phyloP scores from a whole-genome alignment of 2,329 filamentous ascomycete genomes.

The Beauveria sp. region DNA sequence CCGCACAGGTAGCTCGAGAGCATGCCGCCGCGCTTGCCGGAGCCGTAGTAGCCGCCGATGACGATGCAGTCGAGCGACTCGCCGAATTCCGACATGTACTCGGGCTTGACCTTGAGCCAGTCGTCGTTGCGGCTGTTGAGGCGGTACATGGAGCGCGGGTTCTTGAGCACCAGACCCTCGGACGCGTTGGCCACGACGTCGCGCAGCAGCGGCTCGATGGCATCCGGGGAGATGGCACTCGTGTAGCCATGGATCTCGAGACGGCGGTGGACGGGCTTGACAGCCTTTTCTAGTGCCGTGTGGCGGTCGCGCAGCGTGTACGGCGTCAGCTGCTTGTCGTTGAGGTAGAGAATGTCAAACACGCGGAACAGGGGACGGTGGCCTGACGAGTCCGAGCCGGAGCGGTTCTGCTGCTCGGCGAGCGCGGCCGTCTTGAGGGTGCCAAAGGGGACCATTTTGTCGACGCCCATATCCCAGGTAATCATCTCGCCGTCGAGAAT shows the following conservation, averaged over 20 bases:
- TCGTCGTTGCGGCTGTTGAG: constrained; percentile 88
- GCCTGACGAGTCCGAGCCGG: constrained; percentile 41
- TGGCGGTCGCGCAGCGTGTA: constrained; percentile 79
- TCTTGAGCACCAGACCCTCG: constrained; percentile 90
- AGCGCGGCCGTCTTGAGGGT: constrained; percentile 88
- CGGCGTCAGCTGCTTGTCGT: constrained; percentile 68
- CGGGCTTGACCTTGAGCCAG: constrained; percentile 98
- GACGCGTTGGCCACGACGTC: constrained; percentile 79
- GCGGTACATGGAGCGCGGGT: constrained; percentile 76
- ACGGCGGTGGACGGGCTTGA: constrained; percentile 63
- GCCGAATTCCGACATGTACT: constrained; percentile 96
- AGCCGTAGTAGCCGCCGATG: constrained; percentile 88
- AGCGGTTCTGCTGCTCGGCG: constrained; percentile 58
- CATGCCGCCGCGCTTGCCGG: constrained; percentile 72
- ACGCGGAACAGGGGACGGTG: constrained; percentile 70
- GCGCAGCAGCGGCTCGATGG: constrained; percentile 72
- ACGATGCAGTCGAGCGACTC: constrained; percentile 86
- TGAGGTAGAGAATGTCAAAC: constrained; percentile 88
- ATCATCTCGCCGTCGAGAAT: constrained; percentile 99
- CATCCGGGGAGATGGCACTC: constrained; percentile 56
- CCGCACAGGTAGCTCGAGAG: constrained; percentile 89
- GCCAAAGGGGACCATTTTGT: constrained; percentile 83
- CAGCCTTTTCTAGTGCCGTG: constrained; percentile 62
- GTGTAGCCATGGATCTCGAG: constrained; percentile 75
- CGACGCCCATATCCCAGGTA: constrained; percentile 83